Conservation (phyloP, 768 basidiomycete species). For the Phaeotremella fagi region DNA sequence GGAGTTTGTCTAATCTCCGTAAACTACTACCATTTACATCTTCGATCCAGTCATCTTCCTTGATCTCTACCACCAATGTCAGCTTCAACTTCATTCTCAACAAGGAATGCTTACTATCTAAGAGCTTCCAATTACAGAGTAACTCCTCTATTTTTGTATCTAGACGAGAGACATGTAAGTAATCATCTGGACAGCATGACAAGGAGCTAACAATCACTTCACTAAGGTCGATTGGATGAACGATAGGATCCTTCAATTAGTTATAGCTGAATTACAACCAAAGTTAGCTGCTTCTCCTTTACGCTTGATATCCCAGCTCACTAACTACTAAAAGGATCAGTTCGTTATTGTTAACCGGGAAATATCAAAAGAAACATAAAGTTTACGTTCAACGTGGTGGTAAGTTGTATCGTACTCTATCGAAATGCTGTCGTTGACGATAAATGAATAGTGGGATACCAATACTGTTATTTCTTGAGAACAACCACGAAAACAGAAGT, state of each 20-base stretch:
- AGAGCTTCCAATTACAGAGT: conserved; percentile 68
- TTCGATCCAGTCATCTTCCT: neutral
- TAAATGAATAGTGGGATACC: conserved; percentile 65
- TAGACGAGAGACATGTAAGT: conserved; percentile 74
- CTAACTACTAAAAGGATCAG: conserved; percentile 54
- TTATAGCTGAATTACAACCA: conserved; percentile 72
- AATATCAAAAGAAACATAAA: conserved; percentile 58
- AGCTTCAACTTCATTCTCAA: conserved; percentile 59
- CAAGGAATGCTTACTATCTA: conserved; percentile 76
- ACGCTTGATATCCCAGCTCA: neutral
- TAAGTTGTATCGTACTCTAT: conserved; percentile 43
- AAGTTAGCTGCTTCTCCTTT: conserved; percentile 51
- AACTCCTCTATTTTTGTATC: conserved; percentile 79
- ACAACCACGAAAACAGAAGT: conserved; percentile 71
- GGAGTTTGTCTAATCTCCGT: no score
- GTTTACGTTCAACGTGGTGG: conserved; percentile 84
- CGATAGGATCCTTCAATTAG: conserved; percentile 69
- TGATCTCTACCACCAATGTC: neutral
- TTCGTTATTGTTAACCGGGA: conserved; percentile 22
- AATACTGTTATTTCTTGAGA: conserved; percentile 85
- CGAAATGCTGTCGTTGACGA: neutral
- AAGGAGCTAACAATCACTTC: neutral
- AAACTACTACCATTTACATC: neutral
- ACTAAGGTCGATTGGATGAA: conserved; percentile 73
- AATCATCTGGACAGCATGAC: neutral